Base-by-base conservation (phyloP, 2,329 filamentous ascomycete species). In the Cercospora janseana region DNA sequence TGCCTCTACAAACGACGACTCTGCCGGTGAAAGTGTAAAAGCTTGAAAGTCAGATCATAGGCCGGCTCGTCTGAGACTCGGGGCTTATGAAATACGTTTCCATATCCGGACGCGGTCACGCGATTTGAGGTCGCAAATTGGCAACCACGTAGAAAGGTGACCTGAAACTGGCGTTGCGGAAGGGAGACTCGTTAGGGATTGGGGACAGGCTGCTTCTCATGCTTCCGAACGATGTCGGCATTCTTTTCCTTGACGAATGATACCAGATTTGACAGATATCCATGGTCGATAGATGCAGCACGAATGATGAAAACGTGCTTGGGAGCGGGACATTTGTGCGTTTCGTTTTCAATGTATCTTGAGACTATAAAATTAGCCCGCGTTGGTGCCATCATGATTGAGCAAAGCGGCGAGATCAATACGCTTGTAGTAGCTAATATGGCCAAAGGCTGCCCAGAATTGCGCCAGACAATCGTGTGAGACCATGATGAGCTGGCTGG, bases 401-500 rank as follows among this genome's bases (percentile, higher is more conserved):
- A 62, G 56, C 46, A 69, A 50, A 12, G 59, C 63, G 46, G 75
- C 72, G 32, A 78, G 52, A 48, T 77, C 67, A 1, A 78, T 73
- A 2, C 75, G 66, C 53, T 74, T 65, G 49, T 75, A 77, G 50
- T 74, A 76, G 0, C 68, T 72, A 9, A 78, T 73, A 56, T 76
- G 74, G 1, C 72, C 73, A 59, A 76, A 76, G 0, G 69, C 70
- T 42, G 87, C 73, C 44, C 44, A 46, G 12, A 37, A 46, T 18
- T 46, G 44, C 7, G 89, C 91, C 47, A 96, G 67, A 31, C 79
- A 77, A 63, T 95, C 76, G n/a, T 82, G 79, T 2, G 86, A 90
- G 29, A 94, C 77, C 27, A 96, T 76, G 41, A 95, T 82, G 16
- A 96, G 76, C 58, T 91, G 82, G 1, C 84, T 85, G 2, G 83